Evolutionary conservation across 768 basidiomycete species (phyloP), one percentile per base, ranked within the genome.

Genomic region (Serendipita vermifera): DNA sequence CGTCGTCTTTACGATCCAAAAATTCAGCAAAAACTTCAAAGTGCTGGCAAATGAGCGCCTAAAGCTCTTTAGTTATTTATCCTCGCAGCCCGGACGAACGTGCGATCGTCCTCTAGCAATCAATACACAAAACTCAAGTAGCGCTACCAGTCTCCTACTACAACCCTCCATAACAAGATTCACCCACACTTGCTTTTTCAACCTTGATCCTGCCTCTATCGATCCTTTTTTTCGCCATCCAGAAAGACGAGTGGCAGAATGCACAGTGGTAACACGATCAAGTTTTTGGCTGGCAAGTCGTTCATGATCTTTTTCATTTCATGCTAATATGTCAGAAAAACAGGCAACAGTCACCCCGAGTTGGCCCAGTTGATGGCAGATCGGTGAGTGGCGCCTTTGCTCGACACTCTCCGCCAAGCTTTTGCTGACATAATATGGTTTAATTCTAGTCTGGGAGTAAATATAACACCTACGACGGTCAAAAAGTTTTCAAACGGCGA

Each of bases 271-370:
- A 66, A 66, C 59, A 57, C 60, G 3, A 66, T 66, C 56, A 65
- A 66, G 55, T 48, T 66, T 22, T 55, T 66, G 17, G 57, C 65
- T 43, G 65, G 65, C 57, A 41, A 15, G 53, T 33, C 6, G 20
- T 1, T 31, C 11, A 7, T 5, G 3, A 24, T 33, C 38, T 17
- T 51, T n/a, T n/a, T n/a, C n/a, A n/a, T n/a, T n/a, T n/a, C n/a
- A n/a, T n/a, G n/a, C n/a, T n/a, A n/a, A n/a, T n/a, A n/a, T n/a
- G n/a, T n/a, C n/a, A n/a, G n/a, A n/a, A n/a, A n/a, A n/a, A 11
- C 72, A 96, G 93, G 94, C 68, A 94, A 93, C 73, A 92, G 89
- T 70, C 96, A 99, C 74, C 90, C 91, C 65, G 88, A 93, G 79
- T 86, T 99, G 75, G 94, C 94, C 70, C 79, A 85, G 66, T 77